These are phyloP conservation scores for Primulina eburnea DNA, from an alignment of 257 asterid genomes.

Conservation along the genomic window DNA sequence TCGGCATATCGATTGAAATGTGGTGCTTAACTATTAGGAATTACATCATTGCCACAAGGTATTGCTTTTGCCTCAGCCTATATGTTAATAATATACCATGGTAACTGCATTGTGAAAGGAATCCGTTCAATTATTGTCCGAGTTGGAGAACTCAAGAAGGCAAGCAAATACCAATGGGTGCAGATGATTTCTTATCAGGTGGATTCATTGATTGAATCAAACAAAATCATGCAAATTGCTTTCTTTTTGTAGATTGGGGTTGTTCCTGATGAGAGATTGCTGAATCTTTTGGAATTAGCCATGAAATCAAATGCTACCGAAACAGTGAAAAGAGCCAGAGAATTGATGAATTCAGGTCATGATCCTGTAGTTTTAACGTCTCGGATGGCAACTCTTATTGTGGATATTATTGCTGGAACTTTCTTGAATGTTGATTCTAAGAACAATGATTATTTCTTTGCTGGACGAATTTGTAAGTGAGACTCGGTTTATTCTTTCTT, in stretches of 20 bases:
- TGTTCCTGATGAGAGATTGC: constrained; percentile 53
- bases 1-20: no score
- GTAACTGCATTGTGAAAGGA: no score
- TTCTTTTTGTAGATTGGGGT: constrained; percentile 42
- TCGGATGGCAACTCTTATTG: constrained; percentile 51
- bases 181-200: no score
- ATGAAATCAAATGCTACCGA: constrained; percentile 54
- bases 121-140: no score
- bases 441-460: constrained; percentile 30
- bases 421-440: constrained; percentile 34
- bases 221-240: neutral
- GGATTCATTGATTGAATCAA: neutral
- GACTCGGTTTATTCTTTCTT: constrained; percentile 11
- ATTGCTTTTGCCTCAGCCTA: no score
- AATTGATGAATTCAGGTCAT: constrained; percentile 51
- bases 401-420: constrained; percentile 61
- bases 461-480: constrained; percentile 41
- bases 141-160: no score
- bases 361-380: constrained; percentile 60
- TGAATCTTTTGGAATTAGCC: constrained; percentile 57
- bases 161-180: no score
- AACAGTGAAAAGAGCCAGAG: constrained; percentile 57
- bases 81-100: no score
- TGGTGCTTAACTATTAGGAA: no score
- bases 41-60: no score